These are phyloP conservation scores for Penicillium bovifimosum DNA, from an alignment of 495 filamentous ascomycete species.

Conservation along the genomic window DNA sequence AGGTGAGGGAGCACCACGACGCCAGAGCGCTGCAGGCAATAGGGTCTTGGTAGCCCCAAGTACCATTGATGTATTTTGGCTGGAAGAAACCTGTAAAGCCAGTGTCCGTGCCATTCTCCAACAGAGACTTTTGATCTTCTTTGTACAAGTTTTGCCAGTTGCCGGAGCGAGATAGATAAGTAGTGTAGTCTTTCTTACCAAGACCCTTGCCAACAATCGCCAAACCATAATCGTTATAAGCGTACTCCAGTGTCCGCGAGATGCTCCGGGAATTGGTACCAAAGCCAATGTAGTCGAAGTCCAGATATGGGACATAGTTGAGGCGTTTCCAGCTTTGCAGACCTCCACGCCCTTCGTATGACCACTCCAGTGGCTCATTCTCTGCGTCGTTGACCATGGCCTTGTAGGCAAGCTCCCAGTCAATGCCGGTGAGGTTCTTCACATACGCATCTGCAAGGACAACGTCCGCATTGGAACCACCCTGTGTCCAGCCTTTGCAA, in stretches of 20 bases:
- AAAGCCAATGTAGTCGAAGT: conserved; percentile 64
- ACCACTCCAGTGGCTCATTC: conserved; percentile 69
- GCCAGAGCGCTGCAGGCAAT: conserved; percentile 56
- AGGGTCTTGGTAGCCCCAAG: conserved; percentile 67
- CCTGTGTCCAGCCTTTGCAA: conserved; percentile 69
- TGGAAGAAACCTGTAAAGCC: conserved; percentile 66
- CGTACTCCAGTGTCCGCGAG: conserved; percentile 68
- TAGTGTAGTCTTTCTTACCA: conserved; percentile 50
- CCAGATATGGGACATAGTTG: conserved; percentile 63
- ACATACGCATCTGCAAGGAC: conserved; percentile 63
- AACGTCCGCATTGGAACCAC: conserved; percentile 73
- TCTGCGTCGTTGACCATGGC: conserved; percentile 74
- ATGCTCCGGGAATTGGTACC: conserved; percentile 67
- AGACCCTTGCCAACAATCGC: conserved; percentile 53
- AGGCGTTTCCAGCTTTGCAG: conserved; percentile 63
- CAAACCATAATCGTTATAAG: conserved; percentile 71
- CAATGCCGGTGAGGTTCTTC: conserved; percentile 59
- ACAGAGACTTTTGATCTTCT: conserved; percentile 50
- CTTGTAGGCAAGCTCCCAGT: conserved; percentile 65
- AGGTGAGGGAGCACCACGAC: conserved; percentile 56
- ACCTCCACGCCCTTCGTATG: conserved; percentile 62
- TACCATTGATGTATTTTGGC: conserved; percentile 57
- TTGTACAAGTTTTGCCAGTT: conserved; percentile 72
- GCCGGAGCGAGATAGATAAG: conserved; percentile 53
- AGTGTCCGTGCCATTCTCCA: conserved; percentile 51